phyloP scores from a whole-genome alignment of 768 basidiomycete genomes.

The Rhodosporidiobolus sp. region DNA sequence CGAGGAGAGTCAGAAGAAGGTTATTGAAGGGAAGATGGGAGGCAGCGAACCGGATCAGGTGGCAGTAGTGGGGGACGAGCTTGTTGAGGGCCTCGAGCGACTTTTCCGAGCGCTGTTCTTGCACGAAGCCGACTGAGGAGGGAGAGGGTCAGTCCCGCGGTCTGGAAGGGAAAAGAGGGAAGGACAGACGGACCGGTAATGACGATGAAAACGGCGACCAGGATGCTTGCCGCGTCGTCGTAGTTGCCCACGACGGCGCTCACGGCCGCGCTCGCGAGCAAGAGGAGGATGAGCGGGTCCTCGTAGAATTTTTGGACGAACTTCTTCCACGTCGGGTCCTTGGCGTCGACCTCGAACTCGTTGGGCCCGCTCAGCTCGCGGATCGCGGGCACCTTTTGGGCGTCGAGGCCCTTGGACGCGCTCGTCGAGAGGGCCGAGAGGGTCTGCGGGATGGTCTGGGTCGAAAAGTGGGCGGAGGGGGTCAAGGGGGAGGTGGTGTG shows the following conservation, averaged over 20 bases:
- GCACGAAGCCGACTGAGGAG: conserved; percentile 77
- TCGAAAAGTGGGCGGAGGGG: conserved; percentile 32
- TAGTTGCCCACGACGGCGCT: conserved; percentile 92
- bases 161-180: background rate
- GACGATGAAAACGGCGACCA: conserved; percentile 85
- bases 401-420: conserved; percentile 30
- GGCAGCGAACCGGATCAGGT: conserved; percentile 63
- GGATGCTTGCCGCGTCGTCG: conserved; percentile 91
- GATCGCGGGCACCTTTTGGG: conserved; percentile 40
- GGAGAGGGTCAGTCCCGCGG: conserved; percentile 1
- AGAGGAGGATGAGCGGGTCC: conserved; percentile 81
- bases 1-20: background rate
- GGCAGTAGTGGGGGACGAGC: conserved; percentile 94
- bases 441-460: conserved; percentile 29
- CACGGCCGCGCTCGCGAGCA: conserved; percentile 83
- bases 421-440: conserved; percentile 28
- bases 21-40: background rate
- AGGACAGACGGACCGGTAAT: conserved; percentile 66
- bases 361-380: conserved; percentile 54
- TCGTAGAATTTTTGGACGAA: conserved; percentile 95
- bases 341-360: conserved; percentile 80
- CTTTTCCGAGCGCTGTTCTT: conserved; percentile 91
- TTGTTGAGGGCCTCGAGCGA: conserved; percentile 92
- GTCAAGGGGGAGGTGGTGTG: conserved; percentile 35
- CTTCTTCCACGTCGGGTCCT: conserved; percentile 77